phyloP scores from a whole-genome alignment of 1,284 basidiomycete genomes.

The Boletus albobrunnescens region DNA sequence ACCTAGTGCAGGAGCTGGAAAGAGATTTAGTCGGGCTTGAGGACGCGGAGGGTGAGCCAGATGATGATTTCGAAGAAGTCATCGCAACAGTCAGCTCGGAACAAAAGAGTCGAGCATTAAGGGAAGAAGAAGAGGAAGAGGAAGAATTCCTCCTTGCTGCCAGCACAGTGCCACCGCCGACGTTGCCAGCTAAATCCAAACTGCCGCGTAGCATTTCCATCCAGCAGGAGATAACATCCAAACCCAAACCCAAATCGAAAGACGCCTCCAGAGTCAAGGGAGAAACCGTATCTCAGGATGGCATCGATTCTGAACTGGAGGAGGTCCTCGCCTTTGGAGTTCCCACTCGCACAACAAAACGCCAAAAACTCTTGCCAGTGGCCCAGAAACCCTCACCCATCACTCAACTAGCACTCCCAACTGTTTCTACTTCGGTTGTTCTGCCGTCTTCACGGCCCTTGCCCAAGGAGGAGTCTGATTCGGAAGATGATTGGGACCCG shows the following conservation, averaged over 20 bases:
- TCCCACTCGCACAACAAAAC: conserved; percentile 39
- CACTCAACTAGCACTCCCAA: conserved; percentile 44
- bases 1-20: conserved; percentile 37
- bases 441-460: conserved; percentile 30
- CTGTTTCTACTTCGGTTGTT: conserved; percentile 34
- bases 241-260: conserved; percentile 29
- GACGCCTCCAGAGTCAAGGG: conserved; percentile 23
- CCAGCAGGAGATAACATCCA: conserved; percentile 21
- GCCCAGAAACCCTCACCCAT: conserved; percentile 31
- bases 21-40: conserved; percentile 33
- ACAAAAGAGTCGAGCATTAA: conserved; percentile 17
- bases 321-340: conserved; percentile 39
- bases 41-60: conserved; percentile 45
- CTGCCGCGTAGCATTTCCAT: conserved; percentile 19
- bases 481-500: conserved; percentile 58
- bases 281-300: conserved; percentile 14
- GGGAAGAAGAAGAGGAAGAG: conserved; percentile 47
- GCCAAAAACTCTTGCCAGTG: conserved; percentile 36
- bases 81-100: conserved; percentile 28
- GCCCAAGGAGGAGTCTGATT: conserved; percentile 39
- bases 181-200: conserved; percentile 30
- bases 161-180: conserved; percentile 20
- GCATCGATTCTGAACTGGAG: conserved; percentile 38
- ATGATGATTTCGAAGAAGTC: conserved; percentile 40
- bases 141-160: conserved; percentile 39